phyloP scores from a whole-genome alignment of 306 rosid genomes.

The Cercis canadensis region DNA sequence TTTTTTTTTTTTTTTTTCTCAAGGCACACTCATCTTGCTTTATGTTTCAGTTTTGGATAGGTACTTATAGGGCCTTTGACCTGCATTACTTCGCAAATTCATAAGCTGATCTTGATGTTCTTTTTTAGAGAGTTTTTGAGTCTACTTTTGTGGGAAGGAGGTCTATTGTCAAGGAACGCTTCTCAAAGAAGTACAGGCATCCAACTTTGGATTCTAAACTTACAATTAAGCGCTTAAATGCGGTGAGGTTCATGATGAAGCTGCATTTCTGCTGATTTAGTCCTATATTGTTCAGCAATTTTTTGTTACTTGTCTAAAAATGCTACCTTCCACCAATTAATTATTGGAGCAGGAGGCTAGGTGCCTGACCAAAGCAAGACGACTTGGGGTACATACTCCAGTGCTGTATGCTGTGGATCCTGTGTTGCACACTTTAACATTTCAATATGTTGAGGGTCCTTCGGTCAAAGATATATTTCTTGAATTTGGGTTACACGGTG shows the following conservation, averaged over 20 bases:
- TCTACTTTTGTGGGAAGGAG: constrained; percentile 79
- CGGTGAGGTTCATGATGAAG: constrained; percentile 44
- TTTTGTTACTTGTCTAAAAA: constrained; percentile 12
- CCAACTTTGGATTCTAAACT: constrained; percentile 88
- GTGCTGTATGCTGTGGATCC: constrained; percentile 72
- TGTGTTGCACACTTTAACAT: constrained; percentile 66
- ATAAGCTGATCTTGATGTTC: constrained; percentile 22
- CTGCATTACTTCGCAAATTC: constrained; percentile 1
- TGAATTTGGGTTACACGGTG: constrained; percentile 58
- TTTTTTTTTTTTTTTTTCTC: too few relatives aligned
- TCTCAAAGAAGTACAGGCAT: constrained; percentile 91
- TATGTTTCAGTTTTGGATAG: background rate
- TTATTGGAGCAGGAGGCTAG: constrained; percentile 78
- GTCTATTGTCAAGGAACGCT: constrained; percentile 81
- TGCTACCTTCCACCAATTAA: constrained; percentile 17
- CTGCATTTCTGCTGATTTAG: background rate
- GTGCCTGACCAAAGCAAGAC: constrained; percentile 90
- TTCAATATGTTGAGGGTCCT: constrained; percentile 77
- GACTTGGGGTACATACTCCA: constrained; percentile 83
- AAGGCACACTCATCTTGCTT: background rate
- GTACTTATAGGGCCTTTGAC: constrained; percentile 1
- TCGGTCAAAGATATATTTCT: constrained; percentile 79
- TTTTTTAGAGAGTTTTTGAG: constrained; percentile 78
- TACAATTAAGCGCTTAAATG: constrained; percentile 81
- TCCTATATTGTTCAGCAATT: background rate